These are phyloP conservation scores for Neocatenulostroma microsporum DNA, from an alignment of 2,329 filamentous ascomycete genomes.

Conservation along the genomic window DNA sequence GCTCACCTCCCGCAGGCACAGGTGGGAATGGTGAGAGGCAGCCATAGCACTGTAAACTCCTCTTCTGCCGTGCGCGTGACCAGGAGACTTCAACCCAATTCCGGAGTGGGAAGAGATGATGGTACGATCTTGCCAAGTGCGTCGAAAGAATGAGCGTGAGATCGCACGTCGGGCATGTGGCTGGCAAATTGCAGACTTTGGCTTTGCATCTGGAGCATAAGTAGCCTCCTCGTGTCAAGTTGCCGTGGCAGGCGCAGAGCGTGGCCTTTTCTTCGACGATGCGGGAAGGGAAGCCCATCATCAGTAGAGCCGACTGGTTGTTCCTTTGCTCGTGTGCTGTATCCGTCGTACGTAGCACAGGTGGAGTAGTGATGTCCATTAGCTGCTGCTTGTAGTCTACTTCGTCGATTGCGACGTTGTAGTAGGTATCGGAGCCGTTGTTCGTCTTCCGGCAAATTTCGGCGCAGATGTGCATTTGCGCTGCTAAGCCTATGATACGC, in stretches of 20 bases:
- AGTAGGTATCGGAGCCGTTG: constrained; percentile 64
- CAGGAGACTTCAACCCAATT: constrained; percentile 91
- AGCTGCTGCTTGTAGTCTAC: constrained; percentile 84
- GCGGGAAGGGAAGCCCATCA: constrained; percentile 96
- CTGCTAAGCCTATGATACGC: constrained; percentile 80
- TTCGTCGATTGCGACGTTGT: constrained; percentile 80
- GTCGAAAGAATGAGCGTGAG: constrained; percentile 91
- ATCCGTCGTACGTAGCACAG: constrained; percentile 56
- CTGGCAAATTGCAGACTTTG: constrained; percentile 83
- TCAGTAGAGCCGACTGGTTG: constrained; percentile 59
- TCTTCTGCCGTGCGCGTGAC: constrained; percentile 52
- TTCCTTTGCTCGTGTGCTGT: constrained; percentile 25
- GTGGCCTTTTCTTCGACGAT: constrained; percentile 65
- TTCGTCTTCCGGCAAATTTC: constrained; percentile 88
- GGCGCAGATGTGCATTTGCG: constrained; percentile 83
- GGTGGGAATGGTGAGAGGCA: constrained; percentile 67
- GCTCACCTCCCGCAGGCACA: constrained; percentile 27
- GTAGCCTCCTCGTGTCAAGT: constrained; percentile 76
- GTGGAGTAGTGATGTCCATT: constrained; percentile 80
- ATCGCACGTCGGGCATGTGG: constrained; percentile 87
- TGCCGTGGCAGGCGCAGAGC: constrained; percentile 85
- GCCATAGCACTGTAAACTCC: constrained; percentile 59
- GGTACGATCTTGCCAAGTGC: constrained; percentile 81
- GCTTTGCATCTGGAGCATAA: constrained; percentile 78
- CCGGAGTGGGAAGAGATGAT: constrained; percentile 80